Conservation (phyloP, 163 green algal species). For the Volvox carteri region DNA sequence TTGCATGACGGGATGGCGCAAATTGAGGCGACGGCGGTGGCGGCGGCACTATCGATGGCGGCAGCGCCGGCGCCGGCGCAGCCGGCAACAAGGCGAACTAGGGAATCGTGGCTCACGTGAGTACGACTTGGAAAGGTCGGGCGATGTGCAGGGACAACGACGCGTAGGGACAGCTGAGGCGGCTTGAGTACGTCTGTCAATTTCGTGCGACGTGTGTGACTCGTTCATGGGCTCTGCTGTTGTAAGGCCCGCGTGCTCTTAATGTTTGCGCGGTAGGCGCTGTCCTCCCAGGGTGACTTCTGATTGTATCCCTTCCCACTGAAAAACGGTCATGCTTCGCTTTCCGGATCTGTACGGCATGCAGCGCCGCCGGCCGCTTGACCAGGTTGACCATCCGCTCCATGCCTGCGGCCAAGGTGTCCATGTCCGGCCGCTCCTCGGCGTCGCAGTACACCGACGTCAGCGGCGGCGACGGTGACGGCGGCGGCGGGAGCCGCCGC, state of each 20-base stretch:
- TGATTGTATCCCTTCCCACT: no score
- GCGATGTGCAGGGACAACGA: no score
- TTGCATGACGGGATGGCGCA: no score
- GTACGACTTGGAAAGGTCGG: no score
- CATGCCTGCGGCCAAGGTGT: not conserved
- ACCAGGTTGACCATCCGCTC: not conserved
- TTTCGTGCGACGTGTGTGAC: no score
- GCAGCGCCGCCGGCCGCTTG: not conserved
- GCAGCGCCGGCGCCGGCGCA: not conserved
- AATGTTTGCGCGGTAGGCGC: no score
- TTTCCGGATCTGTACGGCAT: not conserved
- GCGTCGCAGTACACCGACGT: not conserved
- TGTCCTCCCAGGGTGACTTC: no score
- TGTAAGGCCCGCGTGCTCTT: no score
- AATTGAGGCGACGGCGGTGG: not conserved
- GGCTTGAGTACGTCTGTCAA: no score
- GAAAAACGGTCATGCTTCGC: no score
- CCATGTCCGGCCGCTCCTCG: not conserved
- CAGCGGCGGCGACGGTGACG: not conserved
- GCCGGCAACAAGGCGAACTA: not conserved
- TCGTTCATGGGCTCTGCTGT: no score
- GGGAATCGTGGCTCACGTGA: not conserved
- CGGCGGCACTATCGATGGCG: not conserved
- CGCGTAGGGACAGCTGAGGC: no score
- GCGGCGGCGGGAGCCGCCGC: not conserved